phyloP scores from a whole-genome alignment of 306 rosid species.

The Sicyos edulis region DNA sequence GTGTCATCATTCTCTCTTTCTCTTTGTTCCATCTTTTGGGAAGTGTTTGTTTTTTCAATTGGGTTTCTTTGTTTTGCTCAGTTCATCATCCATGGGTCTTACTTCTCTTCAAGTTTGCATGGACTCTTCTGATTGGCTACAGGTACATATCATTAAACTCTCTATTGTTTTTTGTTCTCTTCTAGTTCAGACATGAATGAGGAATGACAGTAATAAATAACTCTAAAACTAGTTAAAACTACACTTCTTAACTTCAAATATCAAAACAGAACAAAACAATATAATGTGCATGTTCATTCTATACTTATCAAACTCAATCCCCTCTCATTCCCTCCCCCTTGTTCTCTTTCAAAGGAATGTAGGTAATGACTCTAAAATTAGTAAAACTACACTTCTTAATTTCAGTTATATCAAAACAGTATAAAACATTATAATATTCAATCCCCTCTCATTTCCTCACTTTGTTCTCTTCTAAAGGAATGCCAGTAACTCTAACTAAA shows the following conservation, averaged over 20 bases:
- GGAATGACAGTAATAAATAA: background rate
- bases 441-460: background rate
- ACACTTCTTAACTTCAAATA: background rate
- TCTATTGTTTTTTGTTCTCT: background rate
- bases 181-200: background rate
- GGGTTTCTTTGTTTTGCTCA: conserved; percentile 5
- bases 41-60: background rate
- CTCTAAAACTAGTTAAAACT: background rate
- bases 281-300: background rate
- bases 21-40: background rate
- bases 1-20: background rate
- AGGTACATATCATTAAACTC: conserved; percentile 42
- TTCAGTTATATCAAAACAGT: too few species aligned
- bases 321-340: too few species aligned
- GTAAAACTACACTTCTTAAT: too few species aligned
- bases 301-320: too few species aligned
- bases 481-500: background rate
- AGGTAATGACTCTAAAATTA: too few species aligned
- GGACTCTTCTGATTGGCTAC: conserved; percentile 94
- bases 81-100: conserved; percentile 48
- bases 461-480: background rate
- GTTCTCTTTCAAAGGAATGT: too few species aligned
- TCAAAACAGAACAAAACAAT: background rate
- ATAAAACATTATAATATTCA: too few species aligned
- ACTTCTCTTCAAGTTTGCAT: conserved; percentile 83